Evolutionary conservation across 2,329 filamentous ascomycete genomes (phyloP).

Genomic region (Ilyonectria robusta): DNA sequence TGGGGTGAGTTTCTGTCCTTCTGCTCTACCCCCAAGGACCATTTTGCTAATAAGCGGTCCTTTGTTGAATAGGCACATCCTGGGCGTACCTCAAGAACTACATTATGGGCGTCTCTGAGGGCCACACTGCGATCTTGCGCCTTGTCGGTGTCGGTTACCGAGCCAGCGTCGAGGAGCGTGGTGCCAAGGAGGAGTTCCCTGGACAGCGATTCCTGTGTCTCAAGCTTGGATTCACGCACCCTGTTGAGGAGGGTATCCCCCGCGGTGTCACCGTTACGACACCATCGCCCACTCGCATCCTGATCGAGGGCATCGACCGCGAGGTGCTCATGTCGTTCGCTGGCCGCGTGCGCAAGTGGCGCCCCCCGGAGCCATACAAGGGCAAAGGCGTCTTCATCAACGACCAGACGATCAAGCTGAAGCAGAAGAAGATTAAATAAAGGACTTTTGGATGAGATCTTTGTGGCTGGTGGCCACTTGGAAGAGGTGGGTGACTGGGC

Average conservation of each 20-base stretch:
- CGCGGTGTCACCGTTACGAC: constrained; percentile 86
- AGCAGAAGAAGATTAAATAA: constrained; percentile 97
- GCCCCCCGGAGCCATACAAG: constrained; percentile 96
- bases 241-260: constrained; percentile 90
- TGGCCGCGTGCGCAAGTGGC: constrained; percentile 88
- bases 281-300: constrained; percentile 90
- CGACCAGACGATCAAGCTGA: constrained; percentile 96
- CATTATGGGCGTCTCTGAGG: constrained; percentile 95
- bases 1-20: constrained; percentile 78
- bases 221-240: constrained; percentile 97
- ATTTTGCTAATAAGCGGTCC: constrained; percentile 25
- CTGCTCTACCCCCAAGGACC: neutral
- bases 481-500: constrained; percentile 3
- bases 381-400: constrained; percentile 99
- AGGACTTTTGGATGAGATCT: constrained; percentile 14
- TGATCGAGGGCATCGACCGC: constrained; percentile 90
- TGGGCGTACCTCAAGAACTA: constrained; percentile 92
- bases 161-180: constrained; percentile 85
- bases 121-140: constrained; percentile 92
- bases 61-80: constrained; percentile 76
- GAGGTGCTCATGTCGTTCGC: constrained; percentile 93
- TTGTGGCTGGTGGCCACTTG: constrained; percentile 30
- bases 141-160: constrained; percentile 97
- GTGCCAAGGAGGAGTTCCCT: constrained; percentile 80
- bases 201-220: constrained; percentile 92